These are phyloP conservation scores for Dittrichia graveolens DNA, from an alignment of 129 eudicot genomes.

Conservation along the genomic window DNA sequence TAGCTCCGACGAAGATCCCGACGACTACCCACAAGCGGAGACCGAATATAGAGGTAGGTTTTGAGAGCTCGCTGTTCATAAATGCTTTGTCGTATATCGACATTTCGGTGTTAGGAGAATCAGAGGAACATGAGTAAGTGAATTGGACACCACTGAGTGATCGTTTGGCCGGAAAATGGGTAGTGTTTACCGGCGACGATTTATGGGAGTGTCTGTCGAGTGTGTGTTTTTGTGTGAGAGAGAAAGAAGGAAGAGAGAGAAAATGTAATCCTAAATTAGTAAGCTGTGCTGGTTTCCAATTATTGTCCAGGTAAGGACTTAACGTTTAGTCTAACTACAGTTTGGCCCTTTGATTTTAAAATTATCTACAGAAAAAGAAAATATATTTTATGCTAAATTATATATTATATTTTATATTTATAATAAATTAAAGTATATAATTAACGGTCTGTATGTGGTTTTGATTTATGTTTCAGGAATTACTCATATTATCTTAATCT, in stretches of 20 bases:
- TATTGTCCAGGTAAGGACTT: constrained; percentile 35
- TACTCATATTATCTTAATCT: too few relatives aligned
- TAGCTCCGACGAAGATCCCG: constrained; percentile 85
- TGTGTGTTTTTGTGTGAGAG: constrained; percentile 17
- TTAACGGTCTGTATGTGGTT: too few relatives aligned
- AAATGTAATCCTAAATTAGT: constrained; percentile 14
- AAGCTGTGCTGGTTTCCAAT: constrained; percentile 35
- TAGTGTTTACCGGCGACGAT: constrained; percentile 17
- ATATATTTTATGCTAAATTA: too few relatives aligned
- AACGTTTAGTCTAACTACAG: constrained; percentile 20
- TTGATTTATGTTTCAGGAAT: too few relatives aligned
- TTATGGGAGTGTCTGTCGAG: constrained; percentile 17
- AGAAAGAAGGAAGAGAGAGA: constrained; percentile 2
- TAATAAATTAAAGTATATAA: too few relatives aligned
- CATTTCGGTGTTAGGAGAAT: constrained; percentile 22
- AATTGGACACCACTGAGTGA: constrained; percentile 6
- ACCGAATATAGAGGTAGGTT: constrained; percentile 83
- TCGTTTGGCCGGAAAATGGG: constrained; percentile 4
- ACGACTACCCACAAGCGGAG: constrained; percentile 79
- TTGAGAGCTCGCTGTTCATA: constrained; percentile 69
- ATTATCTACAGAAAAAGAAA: too few relatives aligned
- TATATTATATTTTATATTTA: too few relatives aligned
- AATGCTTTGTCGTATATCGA: constrained; percentile 47
- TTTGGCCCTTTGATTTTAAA: constrained; percentile 6
- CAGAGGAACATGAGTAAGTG: not conserved